phyloP scores from a whole-genome alignment of 2,329 filamentous ascomycete genomes.

The Dryadomyces quercus-mongolicae region DNA sequence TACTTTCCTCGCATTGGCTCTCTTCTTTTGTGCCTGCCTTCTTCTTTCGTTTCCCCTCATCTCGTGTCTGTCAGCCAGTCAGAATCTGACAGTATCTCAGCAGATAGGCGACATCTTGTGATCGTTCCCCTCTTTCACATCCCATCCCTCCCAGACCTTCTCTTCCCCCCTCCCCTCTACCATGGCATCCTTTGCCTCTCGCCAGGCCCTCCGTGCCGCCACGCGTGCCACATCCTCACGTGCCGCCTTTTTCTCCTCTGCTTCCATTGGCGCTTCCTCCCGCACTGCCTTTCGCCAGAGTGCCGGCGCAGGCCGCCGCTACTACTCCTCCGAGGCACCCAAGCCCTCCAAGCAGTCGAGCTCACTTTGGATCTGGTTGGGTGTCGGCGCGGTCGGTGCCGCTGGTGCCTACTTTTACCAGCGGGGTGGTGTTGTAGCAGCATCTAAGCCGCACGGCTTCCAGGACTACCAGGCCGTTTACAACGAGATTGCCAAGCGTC shows the following conservation, averaged over 20 bases:
- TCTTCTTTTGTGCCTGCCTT: not conserved
- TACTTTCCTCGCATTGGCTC: not conserved
- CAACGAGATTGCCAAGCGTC: conserved; percentile 64
- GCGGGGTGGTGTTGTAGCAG: conserved; percentile 37
- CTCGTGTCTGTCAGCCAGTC: too few species aligned
- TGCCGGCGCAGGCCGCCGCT: conserved; percentile 46
- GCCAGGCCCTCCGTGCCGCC: conserved; percentile 44
- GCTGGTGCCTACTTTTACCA: conserved; percentile 56
- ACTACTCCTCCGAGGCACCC: conserved; percentile 62
- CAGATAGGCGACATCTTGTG: not conserved
- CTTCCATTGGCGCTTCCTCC: conserved; percentile 44
- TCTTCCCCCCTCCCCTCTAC: conserved; percentile 3
- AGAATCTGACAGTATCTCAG: too few species aligned
- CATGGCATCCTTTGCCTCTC: conserved; percentile 34
- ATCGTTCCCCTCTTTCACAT: not conserved
- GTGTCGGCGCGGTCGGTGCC: conserved; percentile 44
- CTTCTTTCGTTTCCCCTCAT: not conserved
- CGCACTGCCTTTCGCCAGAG: conserved; percentile 59
- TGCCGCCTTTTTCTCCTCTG: conserved; percentile 28
- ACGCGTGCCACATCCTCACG: conserved; percentile 36
- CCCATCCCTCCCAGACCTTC: conserved; percentile 5
- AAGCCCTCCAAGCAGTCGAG: conserved; percentile 31
- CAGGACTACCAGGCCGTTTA: conserved; percentile 95
- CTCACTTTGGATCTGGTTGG: conserved; percentile 42
- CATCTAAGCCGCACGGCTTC: conserved; percentile 54